Conservation (phyloP, 139 green algal species). For the Volvox africanus region DNA sequence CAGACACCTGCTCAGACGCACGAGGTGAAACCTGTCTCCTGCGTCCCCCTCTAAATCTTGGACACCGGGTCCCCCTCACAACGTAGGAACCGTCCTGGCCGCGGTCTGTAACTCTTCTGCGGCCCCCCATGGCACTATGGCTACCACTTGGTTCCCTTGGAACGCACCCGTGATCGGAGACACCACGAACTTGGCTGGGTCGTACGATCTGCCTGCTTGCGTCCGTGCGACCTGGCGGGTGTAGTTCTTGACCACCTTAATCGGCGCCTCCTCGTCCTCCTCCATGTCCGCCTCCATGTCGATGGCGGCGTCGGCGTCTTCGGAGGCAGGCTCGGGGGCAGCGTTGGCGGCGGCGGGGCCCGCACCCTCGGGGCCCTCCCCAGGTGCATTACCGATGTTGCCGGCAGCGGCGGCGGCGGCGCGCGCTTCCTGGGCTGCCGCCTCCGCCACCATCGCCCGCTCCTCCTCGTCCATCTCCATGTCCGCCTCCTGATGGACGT, state of each 20-base stretch:
- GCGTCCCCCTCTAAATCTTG: too few relatives aligned
- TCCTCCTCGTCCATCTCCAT: constrained; percentile 98
- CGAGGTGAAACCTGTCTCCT: too few relatives aligned
- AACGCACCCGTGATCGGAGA: constrained; percentile 96
- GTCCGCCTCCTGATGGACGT: constrained; percentile 47
- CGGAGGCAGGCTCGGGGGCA: neutral
- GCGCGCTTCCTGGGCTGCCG: constrained; percentile 44
- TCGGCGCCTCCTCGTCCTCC: constrained; percentile 65
- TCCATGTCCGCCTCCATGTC: constrained; percentile 71
- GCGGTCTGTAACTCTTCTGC: too few relatives aligned
- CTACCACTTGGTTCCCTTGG: too few relatives aligned
- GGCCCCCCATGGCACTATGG: too few relatives aligned
- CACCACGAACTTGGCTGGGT: constrained; percentile 88
- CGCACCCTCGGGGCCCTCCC: neutral
- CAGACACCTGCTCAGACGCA: too few relatives aligned
- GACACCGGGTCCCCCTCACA: too few relatives aligned
- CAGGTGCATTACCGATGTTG: neutral
- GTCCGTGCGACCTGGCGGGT: constrained; percentile 64
- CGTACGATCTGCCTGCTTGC: constrained; percentile 58
- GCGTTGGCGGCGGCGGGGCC: constrained; percentile 32
- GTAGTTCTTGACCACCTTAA: constrained; percentile 95
- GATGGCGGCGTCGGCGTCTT: constrained; percentile 51
- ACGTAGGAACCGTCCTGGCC: too few relatives aligned
- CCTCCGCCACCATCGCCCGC: constrained; percentile 82
- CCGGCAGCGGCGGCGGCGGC: neutral